Base-by-base conservation (phyloP, 495 filamentous ascomycete genomes). In the Aspergillus mulundensis region DNA sequence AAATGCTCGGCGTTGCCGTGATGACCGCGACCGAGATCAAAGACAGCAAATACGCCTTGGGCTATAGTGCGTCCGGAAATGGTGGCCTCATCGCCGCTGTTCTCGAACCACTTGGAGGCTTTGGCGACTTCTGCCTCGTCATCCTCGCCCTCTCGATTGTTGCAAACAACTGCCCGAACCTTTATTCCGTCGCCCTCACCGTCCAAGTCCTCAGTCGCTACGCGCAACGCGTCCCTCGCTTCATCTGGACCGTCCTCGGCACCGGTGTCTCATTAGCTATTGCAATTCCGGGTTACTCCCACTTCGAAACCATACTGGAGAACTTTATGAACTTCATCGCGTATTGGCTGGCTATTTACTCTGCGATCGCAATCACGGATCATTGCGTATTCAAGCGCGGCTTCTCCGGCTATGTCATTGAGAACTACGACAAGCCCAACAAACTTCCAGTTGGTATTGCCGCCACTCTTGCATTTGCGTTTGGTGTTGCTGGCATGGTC, bases 151-250 rank as follows among this genome's bases (percentile, higher is more conserved):
- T 93, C 24, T 86, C 83, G 59, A 92, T 90, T 65, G 81, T 92
- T 60, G 87, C 87, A 54, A 93, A 87, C 75, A 92, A 91, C 74
- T 91, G 86, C 72, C 89, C 93, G n/a, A 91, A 87, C 74, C 87
- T 90, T 62, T 95, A 95, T 77, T 90, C 87, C 36, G 84, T 94
- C 41, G 81, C 81, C 3, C 78, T 95, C 21, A 85, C 85, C 28
- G 77, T 93, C 46, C 89, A 93, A 67, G 80, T 91, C 11, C 66
- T 95, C 28, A 81, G 80, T 18, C 78, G 78, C 39, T 78, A 75
- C 65, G 83, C 84, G 14, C 84, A 85, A 66, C 76, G 75, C 41
- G 81, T 95, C 5, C 90, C 90, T 16, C 84, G 90, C 5, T 91
- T 90, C 67, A 58, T 92, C 53, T 94, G 87, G 87, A 86, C 84